Percentiles rank a stretch among this genome's conserved stretches.
Conservation (phyloP, 2,329 filamentous ascomycete genomes). For the Xylaria sp. region DNA sequence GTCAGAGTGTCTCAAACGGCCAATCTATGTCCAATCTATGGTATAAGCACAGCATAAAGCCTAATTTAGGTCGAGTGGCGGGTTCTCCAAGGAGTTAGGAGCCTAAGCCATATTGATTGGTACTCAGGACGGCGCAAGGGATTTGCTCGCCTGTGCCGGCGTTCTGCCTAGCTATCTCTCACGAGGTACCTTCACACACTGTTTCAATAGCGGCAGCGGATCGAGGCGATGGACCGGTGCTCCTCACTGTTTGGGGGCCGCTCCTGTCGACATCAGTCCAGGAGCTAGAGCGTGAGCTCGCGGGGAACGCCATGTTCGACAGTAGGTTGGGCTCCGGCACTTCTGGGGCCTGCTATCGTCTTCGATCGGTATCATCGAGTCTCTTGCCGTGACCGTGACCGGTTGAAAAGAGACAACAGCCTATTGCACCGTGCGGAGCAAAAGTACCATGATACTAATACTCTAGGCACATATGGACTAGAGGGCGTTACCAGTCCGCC, state of each 20-base stretch:
- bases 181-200: slow-evolving; percentile 20
- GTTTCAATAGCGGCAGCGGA: slow-evolving; percentile 26
- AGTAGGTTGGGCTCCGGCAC: slow-evolving; percentile 18
- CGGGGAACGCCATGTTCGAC: slow-evolving; percentile 9
- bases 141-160: slow-evolving; percentile 13
- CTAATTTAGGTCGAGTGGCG: slow-evolving; percentile 20
- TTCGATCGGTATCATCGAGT: not conserved
- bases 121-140: slow-evolving; percentile 28
- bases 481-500: slow-evolving; percentile 21
- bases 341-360: slow-evolving; percentile 2
- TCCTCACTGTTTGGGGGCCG: slow-evolving; percentile 18
- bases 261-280: not conserved
- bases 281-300: slow-evolving; percentile 10
- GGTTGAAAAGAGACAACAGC: not conserved
- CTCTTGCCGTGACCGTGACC: not conserved
- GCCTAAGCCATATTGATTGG: slow-evolving; percentile 20
- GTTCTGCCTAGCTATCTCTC: not conserved
- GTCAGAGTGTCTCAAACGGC: slow-evolving; percentile 13
- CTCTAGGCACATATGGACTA: slow-evolving; percentile 16
- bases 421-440: slow-evolving; percentile 24
- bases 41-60: slow-evolving; percentile 5
- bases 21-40: slow-evolving; percentile 5
- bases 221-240: slow-evolving; percentile 17
- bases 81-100: slow-evolving; percentile 18
- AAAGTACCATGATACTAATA: slow-evolving; percentile 1